A percentile compares a stretch with the other conserved stretches of the same genome.
Conservation (phyloP, 2,329 filamentous ascomycete genomes). For the Fusarium abutilonis region DNA sequence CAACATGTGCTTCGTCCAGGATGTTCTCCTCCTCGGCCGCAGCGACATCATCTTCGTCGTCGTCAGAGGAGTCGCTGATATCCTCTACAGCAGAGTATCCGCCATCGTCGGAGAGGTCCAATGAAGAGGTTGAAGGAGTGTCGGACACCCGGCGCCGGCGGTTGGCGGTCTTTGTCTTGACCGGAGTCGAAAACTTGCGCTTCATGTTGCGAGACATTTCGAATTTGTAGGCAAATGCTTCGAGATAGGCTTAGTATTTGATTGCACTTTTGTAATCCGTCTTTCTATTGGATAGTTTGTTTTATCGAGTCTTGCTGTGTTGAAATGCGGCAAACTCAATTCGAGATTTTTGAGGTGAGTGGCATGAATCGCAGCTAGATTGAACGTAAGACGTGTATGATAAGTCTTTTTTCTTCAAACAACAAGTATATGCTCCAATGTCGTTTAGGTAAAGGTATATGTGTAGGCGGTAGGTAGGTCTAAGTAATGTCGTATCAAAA, state of each 20-base stretch:
- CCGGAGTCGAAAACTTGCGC: constrained; percentile 57
- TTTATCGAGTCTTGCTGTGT: not conserved
- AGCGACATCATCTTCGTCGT: constrained; percentile 81
- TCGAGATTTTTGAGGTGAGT: not conserved
- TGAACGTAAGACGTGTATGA: not conserved
- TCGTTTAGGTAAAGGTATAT: constrained; percentile 4
- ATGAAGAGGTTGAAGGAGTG: constrained; percentile 62
- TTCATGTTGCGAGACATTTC: constrained; percentile 65
- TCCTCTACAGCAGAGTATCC: constrained; percentile 82
- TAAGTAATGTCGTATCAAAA: constrained; percentile 28
- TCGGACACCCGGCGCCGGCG: constrained; percentile 60
- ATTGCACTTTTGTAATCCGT: not conserved
- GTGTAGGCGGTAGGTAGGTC: constrained; percentile 1
- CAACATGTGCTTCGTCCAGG: constrained; percentile 57
- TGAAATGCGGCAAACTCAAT: constrained; percentile 8
- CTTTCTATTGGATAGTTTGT: not conserved
- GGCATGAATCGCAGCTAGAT: not conserved
- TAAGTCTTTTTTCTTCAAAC: not conserved
- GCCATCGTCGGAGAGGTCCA: constrained; percentile 73
- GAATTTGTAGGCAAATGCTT: constrained; percentile 2
- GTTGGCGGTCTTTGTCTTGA: constrained; percentile 56
- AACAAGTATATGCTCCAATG: constrained; percentile 8
- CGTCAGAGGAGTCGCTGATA: constrained; percentile 79
- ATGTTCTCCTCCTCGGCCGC: constrained; percentile 82
- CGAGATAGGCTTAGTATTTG: not conserved